Evolutionary conservation across 2,329 filamentous ascomycete genomes (phyloP), one percentile per base, ranked within the genome.

Genomic region (Paecilomyces niveus): DNA sequence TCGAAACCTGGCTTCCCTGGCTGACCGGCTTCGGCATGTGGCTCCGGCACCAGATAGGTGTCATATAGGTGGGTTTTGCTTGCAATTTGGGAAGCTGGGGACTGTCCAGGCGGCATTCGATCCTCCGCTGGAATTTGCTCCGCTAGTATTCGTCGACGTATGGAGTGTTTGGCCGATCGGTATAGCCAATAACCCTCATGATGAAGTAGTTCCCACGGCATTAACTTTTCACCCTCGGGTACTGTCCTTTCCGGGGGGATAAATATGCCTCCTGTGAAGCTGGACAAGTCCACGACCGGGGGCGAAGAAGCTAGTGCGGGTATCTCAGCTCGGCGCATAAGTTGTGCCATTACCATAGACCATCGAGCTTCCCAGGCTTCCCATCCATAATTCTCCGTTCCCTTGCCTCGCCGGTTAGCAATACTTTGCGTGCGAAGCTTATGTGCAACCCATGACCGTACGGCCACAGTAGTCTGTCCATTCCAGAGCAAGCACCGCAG

Each of bases 311-410:
- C 69, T 60, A 83, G 78, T 0, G 73, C 65, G 3, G 80, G 78
- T 18, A 85, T 65, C 18, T 80, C 76, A 24, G 82, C 79, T 55
- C 79, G 77, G 52, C 78, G 76, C 18, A 87, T 80, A 4, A 86
- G 72, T 61, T 88, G 77, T 3, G 82, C 83, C 82, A 88, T 86
- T 29, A 82, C 74, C 61, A 79, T 77, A 15, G 84, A 81, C 85
- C 85, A 88, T 58, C 89, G 83, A 49, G 90, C 86, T 75, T 96
- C 89, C 92, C 93, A 99, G 1, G 93, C 92, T 68, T 91, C 85
- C 90, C 92, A 97, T 5, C 91, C 90, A 71, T 97, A 97, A 64
- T 90, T 96, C 32, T 86, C 85, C 2, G 90, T 92, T 0, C 93
- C 93, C 65, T 90, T 90, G 3, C 92, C 92, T 64, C 89, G 86